Conservation (phyloP, 805 yeast species). For the Suhomyces sp. region DNA sequence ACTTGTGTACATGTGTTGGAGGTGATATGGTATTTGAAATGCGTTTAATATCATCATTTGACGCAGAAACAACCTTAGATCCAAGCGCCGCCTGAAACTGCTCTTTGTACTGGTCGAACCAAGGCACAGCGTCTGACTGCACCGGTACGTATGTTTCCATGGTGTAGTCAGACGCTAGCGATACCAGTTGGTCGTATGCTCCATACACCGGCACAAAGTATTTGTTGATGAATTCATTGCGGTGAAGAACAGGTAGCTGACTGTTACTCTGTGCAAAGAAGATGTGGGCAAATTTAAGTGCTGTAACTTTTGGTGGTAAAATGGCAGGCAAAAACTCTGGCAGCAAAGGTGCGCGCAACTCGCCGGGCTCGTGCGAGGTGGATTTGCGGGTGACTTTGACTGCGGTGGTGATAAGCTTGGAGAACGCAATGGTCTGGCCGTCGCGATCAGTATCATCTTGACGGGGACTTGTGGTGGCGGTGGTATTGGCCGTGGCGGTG, state of each 20-base stretch:
- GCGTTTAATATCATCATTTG: slow-evolving; percentile 12
- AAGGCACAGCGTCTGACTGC: slow-evolving; percentile 22
- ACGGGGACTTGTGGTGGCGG: not conserved
- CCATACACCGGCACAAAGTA: slow-evolving; percentile 85
- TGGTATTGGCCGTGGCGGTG: not conserved
- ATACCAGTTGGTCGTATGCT: slow-evolving; percentile 43
- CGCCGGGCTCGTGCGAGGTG: slow-evolving; percentile 8
- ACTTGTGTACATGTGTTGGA: slow-evolving; percentile 48
- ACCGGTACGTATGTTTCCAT: not conserved
- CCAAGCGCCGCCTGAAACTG: slow-evolving; percentile 17
- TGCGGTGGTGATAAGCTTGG: slow-evolving; percentile 74
- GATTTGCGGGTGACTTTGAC: slow-evolving; percentile 47
- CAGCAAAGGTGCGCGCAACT: slow-evolving; percentile 13
- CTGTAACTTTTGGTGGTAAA: slow-evolving; percentile 69
- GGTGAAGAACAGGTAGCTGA: slow-evolving; percentile 78
- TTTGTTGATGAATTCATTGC: slow-evolving; percentile 66
- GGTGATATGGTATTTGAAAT: slow-evolving; percentile 39
- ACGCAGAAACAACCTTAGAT: not conserved
- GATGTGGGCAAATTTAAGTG: slow-evolving; percentile 59
- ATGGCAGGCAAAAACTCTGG: slow-evolving; percentile 39
- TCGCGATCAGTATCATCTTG: not conserved
- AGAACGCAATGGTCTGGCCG: slow-evolving; percentile 53
- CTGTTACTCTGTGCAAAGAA: slow-evolving; percentile 80
- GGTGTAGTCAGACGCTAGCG: slow-evolving; percentile 62
- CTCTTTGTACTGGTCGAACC: slow-evolving; percentile 45